Percentiles rank a stretch among this genome's conserved stretches.
These are phyloP conservation scores for Tolypocladium pustulatum DNA, from an alignment of 2,329 filamentous ascomycete genomes.

Conservation along the genomic window DNA sequence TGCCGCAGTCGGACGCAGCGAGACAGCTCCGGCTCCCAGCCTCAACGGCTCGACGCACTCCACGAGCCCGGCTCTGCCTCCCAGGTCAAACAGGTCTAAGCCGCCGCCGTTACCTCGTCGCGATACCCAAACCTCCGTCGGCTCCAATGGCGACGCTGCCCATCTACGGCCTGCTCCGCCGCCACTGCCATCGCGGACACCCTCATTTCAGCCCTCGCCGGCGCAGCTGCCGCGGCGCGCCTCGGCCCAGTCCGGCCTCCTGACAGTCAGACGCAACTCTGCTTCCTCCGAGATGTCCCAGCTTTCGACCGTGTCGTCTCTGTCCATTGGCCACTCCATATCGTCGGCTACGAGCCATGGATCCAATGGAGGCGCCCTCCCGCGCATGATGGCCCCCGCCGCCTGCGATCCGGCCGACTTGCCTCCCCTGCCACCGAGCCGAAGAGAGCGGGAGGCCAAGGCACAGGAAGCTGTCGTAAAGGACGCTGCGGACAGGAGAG, in stretches of 20 bases:
- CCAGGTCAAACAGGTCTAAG: conserved; percentile 19
- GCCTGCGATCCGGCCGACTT: conserved; percentile 44
- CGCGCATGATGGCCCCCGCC: conserved; percentile 42
- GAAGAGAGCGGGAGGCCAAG: conserved; percentile 41
- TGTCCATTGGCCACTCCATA: conserved; percentile 34
- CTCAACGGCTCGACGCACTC: conserved; percentile 7
- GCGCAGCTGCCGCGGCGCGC: conserved; percentile 39
- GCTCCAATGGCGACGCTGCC: conserved; percentile 2
- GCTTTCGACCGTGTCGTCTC: conserved; percentile 40
- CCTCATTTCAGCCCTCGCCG: conserved; percentile 27
- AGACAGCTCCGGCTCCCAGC: conserved; percentile 23
- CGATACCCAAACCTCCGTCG: conserved; percentile 11
- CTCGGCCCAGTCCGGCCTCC: conserved; percentile 27
- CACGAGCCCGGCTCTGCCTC: conserved; percentile 26
- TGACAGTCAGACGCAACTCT: conserved; percentile 39
- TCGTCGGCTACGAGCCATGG: conserved; percentile 38
- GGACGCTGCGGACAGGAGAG: conserved; percentile 2
- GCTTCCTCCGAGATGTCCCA: conserved; percentile 47
- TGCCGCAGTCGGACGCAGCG: conserved; percentile 21
- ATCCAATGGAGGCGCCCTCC: conserved; percentile 26
- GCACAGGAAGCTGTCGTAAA: conserved; percentile 15
- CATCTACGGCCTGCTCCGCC: conserved; percentile 19
- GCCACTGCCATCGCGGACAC: conserved; percentile 19
- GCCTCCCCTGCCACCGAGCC: conserved; percentile 45
- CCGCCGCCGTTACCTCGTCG: conserved; percentile 26